phyloP scores from a whole-genome alignment of 2,329 filamentous ascomycete genomes.

The Emericellopsis cladophorae region DNA sequence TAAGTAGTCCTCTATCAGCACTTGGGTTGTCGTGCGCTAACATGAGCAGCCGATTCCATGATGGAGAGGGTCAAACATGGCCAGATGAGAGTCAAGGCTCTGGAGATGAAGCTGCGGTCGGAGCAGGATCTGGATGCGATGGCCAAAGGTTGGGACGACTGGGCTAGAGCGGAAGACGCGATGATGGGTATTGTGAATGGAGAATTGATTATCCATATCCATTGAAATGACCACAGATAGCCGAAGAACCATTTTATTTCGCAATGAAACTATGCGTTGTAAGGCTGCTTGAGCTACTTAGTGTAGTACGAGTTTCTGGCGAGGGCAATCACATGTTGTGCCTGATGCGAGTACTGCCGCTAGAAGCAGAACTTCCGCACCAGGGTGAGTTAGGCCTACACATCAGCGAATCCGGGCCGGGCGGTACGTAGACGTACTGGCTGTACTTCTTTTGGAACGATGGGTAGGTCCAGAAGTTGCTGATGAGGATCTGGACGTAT shows the following conservation, averaged over 20 bases:
- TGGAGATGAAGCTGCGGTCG: slow-evolving; percentile 11
- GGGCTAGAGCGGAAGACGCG: slow-evolving; percentile 12
- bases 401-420: too few species aligned
- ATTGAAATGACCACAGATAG: neutral
- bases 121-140: slow-evolving; percentile 12
- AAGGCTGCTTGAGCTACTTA: neutral
- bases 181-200: slow-evolving; percentile 16
- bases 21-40: neutral
- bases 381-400: slow-evolving; percentile 19
- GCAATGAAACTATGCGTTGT: neutral
- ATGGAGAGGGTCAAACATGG: slow-evolving; percentile 10
- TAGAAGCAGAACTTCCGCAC: slow-evolving; percentile 23
- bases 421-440: too few species aligned
- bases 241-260: neutral
- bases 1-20: slow-evolving; percentile 5
- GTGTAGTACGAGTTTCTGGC: slow-evolving; percentile 9
- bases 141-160: slow-evolving; percentile 13
- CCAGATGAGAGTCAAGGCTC: slow-evolving; percentile 10
- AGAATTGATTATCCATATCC: slow-evolving; percentile 9
- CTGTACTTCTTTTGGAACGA: too few species aligned
- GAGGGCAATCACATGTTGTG: slow-evolving; percentile 13
- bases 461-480: too few species aligned
- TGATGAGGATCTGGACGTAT: too few species aligned
- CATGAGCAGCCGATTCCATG: slow-evolving; percentile 11
- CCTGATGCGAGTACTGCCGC: neutral